A percentile compares a stretch with the other conserved stretches of the same genome.
These are phyloP conservation scores for Pyrus communis DNA, from an alignment of 306 rosid species.

Conservation along the genomic window DNA sequence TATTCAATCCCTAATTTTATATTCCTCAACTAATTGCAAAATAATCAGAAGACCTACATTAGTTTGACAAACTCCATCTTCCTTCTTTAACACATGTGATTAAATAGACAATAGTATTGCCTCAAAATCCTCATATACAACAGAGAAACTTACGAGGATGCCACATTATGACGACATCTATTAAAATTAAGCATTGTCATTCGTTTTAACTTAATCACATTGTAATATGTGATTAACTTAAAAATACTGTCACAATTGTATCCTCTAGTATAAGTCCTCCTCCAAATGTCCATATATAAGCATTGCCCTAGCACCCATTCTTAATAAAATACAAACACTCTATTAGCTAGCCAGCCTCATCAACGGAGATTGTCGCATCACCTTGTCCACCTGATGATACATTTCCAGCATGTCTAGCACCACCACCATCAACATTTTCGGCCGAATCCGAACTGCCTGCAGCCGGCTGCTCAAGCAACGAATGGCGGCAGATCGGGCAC, in stretches of 20 bases:
- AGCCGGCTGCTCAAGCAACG: slow-evolving; percentile 49
- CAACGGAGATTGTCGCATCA: slow-evolving; percentile 25
- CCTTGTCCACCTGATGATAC: slow-evolving; percentile 31
- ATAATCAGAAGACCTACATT: too few species aligned
- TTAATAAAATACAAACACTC: background rate
- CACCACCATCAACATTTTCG: background rate
- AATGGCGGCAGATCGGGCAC: slow-evolving; percentile 87
- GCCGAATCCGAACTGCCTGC: slow-evolving; percentile 7
- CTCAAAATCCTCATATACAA: background rate
- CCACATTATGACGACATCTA: too few species aligned
- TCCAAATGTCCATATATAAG: background rate
- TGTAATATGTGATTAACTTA: too few species aligned
- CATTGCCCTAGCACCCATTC: background rate
- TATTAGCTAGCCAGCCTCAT: slow-evolving; percentile 29
- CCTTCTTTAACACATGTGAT: too few species aligned
- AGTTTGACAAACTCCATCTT: too few species aligned
- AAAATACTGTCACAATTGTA: too few species aligned
- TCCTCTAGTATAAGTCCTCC: too few species aligned
- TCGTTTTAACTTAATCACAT: too few species aligned
- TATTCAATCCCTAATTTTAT: too few species aligned
- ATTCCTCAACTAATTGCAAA: too few species aligned
- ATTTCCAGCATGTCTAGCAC: slow-evolving; percentile 7
- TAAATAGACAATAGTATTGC: background rate
- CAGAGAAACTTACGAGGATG: too few species aligned
- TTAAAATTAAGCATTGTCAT: too few species aligned